Evolutionary conservation across 495 filamentous ascomycete species (phyloP).

Genomic region (Xylaria sp.): DNA sequence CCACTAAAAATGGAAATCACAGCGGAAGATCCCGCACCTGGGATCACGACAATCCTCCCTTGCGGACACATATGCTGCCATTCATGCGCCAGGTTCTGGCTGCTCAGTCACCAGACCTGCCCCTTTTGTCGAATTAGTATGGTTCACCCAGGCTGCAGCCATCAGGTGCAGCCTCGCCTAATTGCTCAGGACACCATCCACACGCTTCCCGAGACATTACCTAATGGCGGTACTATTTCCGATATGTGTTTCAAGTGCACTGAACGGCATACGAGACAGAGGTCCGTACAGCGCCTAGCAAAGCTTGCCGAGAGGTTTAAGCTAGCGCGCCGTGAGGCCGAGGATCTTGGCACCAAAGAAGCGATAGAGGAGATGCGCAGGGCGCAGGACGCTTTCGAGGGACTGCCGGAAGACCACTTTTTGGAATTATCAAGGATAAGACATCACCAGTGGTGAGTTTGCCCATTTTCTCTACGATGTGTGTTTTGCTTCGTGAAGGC

Average conservation of each 20-base stretch:
- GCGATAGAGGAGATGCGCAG: not conserved
- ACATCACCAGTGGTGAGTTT: constrained; percentile 25
- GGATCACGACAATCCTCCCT: constrained; percentile 23
- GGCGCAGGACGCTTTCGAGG: constrained; percentile 26
- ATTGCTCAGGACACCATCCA: constrained; percentile 29
- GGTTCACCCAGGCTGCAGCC: constrained; percentile 24
- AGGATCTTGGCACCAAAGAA: not conserved
- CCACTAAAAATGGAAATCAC: constrained; percentile 16
- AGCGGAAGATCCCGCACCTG: not conserved
- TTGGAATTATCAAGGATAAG: not conserved
- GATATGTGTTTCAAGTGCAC: constrained; percentile 14
- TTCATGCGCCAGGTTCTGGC: constrained; percentile 22
- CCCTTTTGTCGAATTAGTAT: constrained; percentile 33
- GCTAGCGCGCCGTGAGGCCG: constrained; percentile 10
- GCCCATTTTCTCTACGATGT: not conserved
- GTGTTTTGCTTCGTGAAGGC: not conserved
- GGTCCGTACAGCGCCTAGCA: constrained; percentile 4
- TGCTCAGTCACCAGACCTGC: constrained; percentile 12
- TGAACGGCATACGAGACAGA: not conserved
- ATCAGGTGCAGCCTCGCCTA: constrained; percentile 22
- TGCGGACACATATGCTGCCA: constrained; percentile 37
- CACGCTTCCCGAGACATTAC: constrained; percentile 30
- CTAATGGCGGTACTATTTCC: constrained; percentile 24
- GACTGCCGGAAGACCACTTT: constrained; percentile 16
- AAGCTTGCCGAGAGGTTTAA: constrained; percentile 7